Evolutionary conservation across 331 rosid species (phyloP).

Genomic region (Rhamnella rubrinervis): DNA sequence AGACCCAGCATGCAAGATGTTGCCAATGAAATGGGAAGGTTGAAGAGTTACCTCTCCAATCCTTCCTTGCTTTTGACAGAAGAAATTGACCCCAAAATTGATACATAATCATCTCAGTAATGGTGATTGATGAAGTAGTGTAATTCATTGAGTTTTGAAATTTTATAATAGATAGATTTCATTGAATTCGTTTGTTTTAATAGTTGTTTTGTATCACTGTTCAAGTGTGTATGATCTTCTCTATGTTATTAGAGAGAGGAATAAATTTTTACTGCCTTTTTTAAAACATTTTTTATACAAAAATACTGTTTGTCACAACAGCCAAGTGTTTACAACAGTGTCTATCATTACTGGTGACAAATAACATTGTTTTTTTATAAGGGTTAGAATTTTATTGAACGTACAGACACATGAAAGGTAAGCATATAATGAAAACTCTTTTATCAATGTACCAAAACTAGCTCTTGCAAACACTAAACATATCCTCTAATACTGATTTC

Average conservation of each 20-base stretch:
- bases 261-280: constrained; percentile 1
- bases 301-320: neutral
- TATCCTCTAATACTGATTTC: neutral
- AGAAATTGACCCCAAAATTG: constrained; percentile 29
- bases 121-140: constrained; percentile 17
- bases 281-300: neutral
- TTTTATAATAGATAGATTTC: neutral
- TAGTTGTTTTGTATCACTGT: too few species aligned
- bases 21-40: constrained; percentile 66
- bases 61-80: constrained; percentile 33
- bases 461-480: neutral
- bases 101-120: constrained; percentile 3
- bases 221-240: neutral
- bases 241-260: neutral
- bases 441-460: neutral
- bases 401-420: too few species aligned
- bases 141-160: constrained; percentile 3
- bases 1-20: constrained; percentile 80
- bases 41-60: constrained; percentile 65
- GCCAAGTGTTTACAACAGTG: too few species aligned
- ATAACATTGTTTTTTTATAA: too few species aligned
- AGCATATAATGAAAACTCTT: too few species aligned
- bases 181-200: neutral
- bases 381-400: too few species aligned
- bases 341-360: too few species aligned